Base-by-base conservation (phyloP, 441 rosid genomes). In the Metrosideros polymorpha region DNA sequence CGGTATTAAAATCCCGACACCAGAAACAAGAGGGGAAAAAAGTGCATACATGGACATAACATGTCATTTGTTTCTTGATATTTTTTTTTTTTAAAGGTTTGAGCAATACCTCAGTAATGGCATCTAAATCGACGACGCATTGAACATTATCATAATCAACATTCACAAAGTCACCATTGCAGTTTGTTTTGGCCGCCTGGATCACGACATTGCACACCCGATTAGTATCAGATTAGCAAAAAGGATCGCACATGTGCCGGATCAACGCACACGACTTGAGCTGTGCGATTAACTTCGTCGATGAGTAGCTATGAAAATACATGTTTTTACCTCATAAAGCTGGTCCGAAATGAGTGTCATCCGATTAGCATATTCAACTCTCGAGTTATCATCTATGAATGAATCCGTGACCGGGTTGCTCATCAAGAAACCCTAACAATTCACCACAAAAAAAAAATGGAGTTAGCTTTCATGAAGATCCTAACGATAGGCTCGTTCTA, bases 101-200 rank as follows among this genome's bases (percentile, higher is more conserved):
- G 47, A 71, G 83, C 24, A 6, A 35, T 47, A 85, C 88, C 85
- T 86, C 85, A 5, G 83, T 18, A 45, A 86, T 86, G 76, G 86
- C 84, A 27, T 84, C 52, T 12, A 75, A 15, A 54, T 84, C 86
- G 5, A 85, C 54, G 39, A 75, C 61, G 45, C 88, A 86, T 39
- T 82, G 59, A 24, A 55, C 29, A 50, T 82, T 87, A 7, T 24
- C 39, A 18, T 84, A 39, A 22, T 32, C 84, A 7, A 71, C 76
- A 17, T 56, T 53, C 43, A 87, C 76, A 45, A 52, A 87, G 59
- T 87, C 84, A 3, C 88, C 88, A 32, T 77, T 75, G 57, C 88
- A 87, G 51, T 56, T 76, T 55, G 45, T 84, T 45, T 71, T 71
- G 49, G 88, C 88, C 29, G 88, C 59, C 88, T 85, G 79, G 83